A percentile compares a stretch with the other conserved stretches of the same genome.
These are phyloP conservation scores for Trichoderma guizhouense DNA, from an alignment of 2,329 filamentous ascomycete genomes.

Conservation along the genomic window DNA sequence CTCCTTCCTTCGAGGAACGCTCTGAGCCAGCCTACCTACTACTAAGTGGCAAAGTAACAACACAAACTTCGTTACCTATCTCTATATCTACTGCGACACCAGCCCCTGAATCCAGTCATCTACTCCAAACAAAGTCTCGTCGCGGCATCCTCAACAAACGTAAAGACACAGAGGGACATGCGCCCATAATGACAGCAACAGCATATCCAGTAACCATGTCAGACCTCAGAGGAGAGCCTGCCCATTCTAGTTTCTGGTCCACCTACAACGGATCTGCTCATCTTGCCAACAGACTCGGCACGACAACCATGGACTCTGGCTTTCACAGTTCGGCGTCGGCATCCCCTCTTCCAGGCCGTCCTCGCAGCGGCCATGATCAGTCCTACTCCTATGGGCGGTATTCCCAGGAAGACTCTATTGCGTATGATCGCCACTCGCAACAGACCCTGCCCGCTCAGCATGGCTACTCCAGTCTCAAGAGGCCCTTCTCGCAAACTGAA, in stretches of 20 bases:
- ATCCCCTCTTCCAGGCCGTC: slow-evolving; percentile 48
- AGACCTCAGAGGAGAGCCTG: slow-evolving; percentile 59
- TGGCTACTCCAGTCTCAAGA: slow-evolving; percentile 55
- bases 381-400: slow-evolving; percentile 54
- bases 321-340: slow-evolving; percentile 44
- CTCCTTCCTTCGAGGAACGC: not conserved
- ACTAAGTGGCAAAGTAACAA: not conserved
- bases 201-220: slow-evolving; percentile 61
- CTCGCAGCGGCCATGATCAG: slow-evolving; percentile 48
- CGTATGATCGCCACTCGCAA: slow-evolving; percentile 52
- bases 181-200: slow-evolving; percentile 57
- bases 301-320: slow-evolving; percentile 46
- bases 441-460: slow-evolving; percentile 48
- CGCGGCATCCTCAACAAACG: not conserved
- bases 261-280: slow-evolving; percentile 55
- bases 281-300: slow-evolving; percentile 50
- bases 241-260: slow-evolving; percentile 56
- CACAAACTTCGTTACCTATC: not conserved
- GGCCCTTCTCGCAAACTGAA: slow-evolving; percentile 55
- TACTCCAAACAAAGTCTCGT: not conserved
- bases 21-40: not conserved
- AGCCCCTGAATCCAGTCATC: not conserved
- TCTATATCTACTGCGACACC: not conserved
- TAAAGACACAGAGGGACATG: slow-evolving; percentile 39
- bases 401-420: slow-evolving; percentile 51